Evolutionary conservation across 768 basidiomycete genomes (phyloP).

Genomic region (Leccinum disarticulatum): DNA sequence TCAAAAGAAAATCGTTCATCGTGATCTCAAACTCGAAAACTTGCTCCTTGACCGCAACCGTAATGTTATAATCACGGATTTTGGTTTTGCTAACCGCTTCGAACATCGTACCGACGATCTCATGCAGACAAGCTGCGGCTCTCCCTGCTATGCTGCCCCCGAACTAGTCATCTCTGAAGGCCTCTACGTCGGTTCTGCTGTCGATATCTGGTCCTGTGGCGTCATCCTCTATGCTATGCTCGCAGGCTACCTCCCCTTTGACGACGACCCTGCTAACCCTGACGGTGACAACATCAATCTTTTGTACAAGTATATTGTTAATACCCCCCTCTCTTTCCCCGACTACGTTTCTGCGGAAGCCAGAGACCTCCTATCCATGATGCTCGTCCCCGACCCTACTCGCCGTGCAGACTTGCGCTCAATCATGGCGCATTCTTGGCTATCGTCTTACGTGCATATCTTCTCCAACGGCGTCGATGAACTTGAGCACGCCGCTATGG

Average conservation of each 20-base stretch:
- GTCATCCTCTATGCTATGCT: constrained; percentile 98
- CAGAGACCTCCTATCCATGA: constrained; percentile 78
- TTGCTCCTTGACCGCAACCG: constrained; percentile 94
- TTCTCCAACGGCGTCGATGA: constrained; percentile 77
- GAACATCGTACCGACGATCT: constrained; percentile 91
- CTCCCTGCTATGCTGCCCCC: constrained; percentile 97
- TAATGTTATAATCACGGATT: constrained; percentile 99
- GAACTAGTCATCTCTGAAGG: constrained; percentile 98
- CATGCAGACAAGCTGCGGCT: constrained; percentile 98
- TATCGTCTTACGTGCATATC: constrained; percentile 44
- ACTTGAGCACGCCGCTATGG: constrained; percentile 77
- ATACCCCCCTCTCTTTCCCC: constrained; percentile 95
- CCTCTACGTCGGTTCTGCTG: constrained; percentile 93
- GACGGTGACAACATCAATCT: constrained; percentile 99
- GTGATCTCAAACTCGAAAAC: constrained; percentile 98
- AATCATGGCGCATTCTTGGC: constrained; percentile 91
- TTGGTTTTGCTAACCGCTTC: constrained; percentile 98
- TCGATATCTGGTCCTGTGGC: constrained; percentile 97
- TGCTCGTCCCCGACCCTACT: constrained; percentile 93
- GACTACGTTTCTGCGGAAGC: constrained; percentile 87
- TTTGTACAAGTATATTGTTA: constrained; percentile 97
- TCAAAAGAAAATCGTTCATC: constrained; percentile 98
- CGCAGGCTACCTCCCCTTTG: constrained; percentile 97
- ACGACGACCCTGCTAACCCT: constrained; percentile 97
- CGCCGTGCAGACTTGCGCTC: constrained; percentile 70